These are phyloP conservation scores for Saturnispora diversa DNA, from an alignment of 805 yeast genomes.

Conservation along the genomic window DNA sequence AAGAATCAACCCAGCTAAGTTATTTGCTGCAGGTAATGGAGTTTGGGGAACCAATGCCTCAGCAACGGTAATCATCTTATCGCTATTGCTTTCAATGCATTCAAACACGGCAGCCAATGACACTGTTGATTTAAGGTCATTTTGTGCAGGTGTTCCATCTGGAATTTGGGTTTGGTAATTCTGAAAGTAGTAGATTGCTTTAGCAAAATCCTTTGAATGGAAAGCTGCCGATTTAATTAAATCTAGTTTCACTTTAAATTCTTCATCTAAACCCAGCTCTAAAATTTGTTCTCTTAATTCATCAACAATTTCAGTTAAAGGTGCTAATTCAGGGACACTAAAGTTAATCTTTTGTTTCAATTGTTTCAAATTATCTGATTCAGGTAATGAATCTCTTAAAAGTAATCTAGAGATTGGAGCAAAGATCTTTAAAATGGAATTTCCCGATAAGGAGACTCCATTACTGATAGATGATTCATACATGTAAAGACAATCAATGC, in stretches of 20 bases:
- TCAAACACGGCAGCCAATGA: conserved; percentile 23
- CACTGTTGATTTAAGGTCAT: conserved; percentile 18
- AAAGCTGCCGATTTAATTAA: conserved; percentile 23
- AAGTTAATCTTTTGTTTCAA: conserved; percentile 6
- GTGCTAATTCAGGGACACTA: conserved; percentile 3
- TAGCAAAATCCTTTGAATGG: conserved; percentile 18
- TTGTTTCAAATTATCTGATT: conserved; percentile 13
- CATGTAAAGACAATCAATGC: conserved; percentile 19
- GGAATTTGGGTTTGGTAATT: conserved; percentile 22
- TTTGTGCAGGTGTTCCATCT: conserved; percentile 19
- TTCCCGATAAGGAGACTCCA: conserved; percentile 16
- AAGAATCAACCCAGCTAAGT: conserved; percentile 22
- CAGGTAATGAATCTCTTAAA: conserved; percentile 2
- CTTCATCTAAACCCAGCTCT: conserved; percentile 16
- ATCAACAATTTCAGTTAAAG: conserved; percentile 13
- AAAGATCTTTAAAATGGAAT: conserved; percentile 13
- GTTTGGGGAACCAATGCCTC: conserved; percentile 25
- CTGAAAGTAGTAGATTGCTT: conserved; percentile 20
- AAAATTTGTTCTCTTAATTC: conserved; percentile 16
- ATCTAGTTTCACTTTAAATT: conserved; percentile 11
- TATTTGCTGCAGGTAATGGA: conserved; percentile 22
- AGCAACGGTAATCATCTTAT: conserved; percentile 18
- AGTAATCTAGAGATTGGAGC: conserved; percentile 22
- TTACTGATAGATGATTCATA: conserved; percentile 15
- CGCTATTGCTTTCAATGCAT: conserved; percentile 15